Percentiles rank a stretch among this genome's conserved stretches.
Evolutionary conservation across 2,329 filamentous ascomycete species (phyloP).

Genomic region (Aspergillus piperis): DNA sequence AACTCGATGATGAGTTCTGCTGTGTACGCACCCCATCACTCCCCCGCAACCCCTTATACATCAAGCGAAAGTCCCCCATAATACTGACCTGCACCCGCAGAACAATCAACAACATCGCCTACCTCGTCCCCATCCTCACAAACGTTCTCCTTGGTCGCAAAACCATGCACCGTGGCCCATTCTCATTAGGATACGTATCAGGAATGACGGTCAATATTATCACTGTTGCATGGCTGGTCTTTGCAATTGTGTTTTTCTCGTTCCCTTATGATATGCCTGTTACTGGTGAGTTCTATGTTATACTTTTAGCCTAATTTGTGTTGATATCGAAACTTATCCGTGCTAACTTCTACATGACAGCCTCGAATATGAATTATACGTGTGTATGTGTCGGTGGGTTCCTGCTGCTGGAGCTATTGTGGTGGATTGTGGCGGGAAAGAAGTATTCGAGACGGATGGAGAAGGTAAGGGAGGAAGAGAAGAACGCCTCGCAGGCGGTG

Average conservation of each 20-base stretch:
- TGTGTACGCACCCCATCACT: constrained; percentile 13
- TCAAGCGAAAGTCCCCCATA: background rate
- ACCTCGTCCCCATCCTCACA: constrained; percentile 49
- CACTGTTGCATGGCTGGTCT: constrained; percentile 50
- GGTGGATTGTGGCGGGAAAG: constrained; percentile 49
- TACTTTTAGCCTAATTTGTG: background rate
- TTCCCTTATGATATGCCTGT: constrained; percentile 45
- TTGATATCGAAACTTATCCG: no score
- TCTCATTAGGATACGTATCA: constrained; percentile 44
- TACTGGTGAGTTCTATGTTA: constrained; percentile 21
- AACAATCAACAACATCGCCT: constrained; percentile 51
- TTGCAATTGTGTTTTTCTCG: constrained; percentile 55
- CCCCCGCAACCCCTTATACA: background rate
- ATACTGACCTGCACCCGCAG: constrained; percentile 23
- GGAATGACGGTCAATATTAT: constrained; percentile 50
- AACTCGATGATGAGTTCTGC: constrained; percentile 50
- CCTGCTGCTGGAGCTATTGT: constrained; percentile 39
- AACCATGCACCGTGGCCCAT: constrained; percentile 48
- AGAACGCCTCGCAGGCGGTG: constrained; percentile 15
- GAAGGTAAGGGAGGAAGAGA: constrained; percentile 61
- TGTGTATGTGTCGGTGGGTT: constrained; percentile 50
- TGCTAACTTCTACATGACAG: constrained; percentile 7
- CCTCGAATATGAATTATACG: constrained; percentile 53
- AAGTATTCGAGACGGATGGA: constrained; percentile 43
- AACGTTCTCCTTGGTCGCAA: constrained; percentile 49